Base-by-base conservation (phyloP, 2,329 filamentous ascomycete species). In the Claviceps africana region DNA sequence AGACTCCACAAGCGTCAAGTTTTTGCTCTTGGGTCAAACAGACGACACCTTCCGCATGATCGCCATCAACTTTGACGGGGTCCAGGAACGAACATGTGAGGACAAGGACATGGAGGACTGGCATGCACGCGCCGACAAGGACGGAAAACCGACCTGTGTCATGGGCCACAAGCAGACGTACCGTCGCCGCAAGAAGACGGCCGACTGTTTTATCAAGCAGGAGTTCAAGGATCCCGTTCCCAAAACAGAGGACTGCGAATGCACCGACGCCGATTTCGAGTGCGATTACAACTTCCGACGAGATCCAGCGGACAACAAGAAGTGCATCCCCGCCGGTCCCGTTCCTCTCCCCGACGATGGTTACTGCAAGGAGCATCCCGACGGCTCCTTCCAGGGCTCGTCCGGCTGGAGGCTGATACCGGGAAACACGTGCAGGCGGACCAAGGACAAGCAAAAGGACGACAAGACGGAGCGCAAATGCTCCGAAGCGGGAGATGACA, bases 151-250 rank as follows among this genome's bases (percentile, higher is more conserved):
- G 2, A 87, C 83, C 49, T 98, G 93, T 65, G 74, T 98, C 58
- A 97, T 98, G 91, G 93, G 93, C 21, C 90, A 95, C 65, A 95
- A 84, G 61, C 91, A 97, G 64, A 88, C 79, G 56, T 98, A 86
- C 68, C 78, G 74, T 51, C 82, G 93, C 57, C 83, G 93, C 60
- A 97, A 94, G 73, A 85, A 88, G 64, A 79, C 87, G 59, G 85
- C 86, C 19, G 81, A 95, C 55, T 98, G 94, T 68, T 95, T 96
- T 65, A 77, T 97, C 59, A 86, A 87, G 60, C 76, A 86, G 55
- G 81, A 91, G 51, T 96, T 95, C 71, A 82, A 88, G 62, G 86
- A 93, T 56, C 82, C 86, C 0, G 69, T 79, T 35, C 80, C 85
- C 1, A 72, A 83, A 55, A 84, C 79, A 30, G 80, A 88, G 60